These are phyloP conservation scores for Petrea volubilis DNA, from an alignment of 257 asterid genomes.

Conservation along the genomic window DNA sequence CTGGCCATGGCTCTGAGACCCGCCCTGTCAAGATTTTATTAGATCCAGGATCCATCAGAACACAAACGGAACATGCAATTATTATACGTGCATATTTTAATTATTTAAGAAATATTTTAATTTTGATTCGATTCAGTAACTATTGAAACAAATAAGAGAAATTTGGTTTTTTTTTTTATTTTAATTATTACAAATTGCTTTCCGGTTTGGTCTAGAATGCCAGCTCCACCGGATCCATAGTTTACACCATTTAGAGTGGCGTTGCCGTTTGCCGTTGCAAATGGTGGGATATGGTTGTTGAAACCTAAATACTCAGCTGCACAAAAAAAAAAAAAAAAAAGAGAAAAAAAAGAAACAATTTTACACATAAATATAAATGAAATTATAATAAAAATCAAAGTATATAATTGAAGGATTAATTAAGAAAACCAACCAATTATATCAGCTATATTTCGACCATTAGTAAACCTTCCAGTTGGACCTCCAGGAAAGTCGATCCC, in stretches of 20 bases:
- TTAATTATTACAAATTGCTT: slow-evolving; percentile 10
- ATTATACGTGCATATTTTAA: too few species aligned
- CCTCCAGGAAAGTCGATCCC: slow-evolving; percentile 57
- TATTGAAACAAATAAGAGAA: background rate
- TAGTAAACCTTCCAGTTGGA: slow-evolving; percentile 58
- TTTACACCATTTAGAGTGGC: background rate
- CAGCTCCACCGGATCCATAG: slow-evolving; percentile 24
- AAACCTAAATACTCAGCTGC: slow-evolving; percentile 24
- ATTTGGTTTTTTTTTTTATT: background rate
- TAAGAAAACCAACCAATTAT: slow-evolving; percentile 27
- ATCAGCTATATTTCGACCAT: slow-evolving; percentile 42
- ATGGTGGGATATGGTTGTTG: slow-evolving; percentile 11
- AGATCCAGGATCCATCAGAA: too few species aligned
- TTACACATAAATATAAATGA: background rate
- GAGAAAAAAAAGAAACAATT: background rate
- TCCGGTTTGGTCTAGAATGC: slow-evolving; percentile 13
- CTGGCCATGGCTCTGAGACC: too few species aligned
- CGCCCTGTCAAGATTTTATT: too few species aligned
- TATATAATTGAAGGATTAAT: background rate
- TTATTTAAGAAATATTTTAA: too few species aligned
- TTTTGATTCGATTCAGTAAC: too few species aligned
- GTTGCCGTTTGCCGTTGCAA: slow-evolving; percentile 11
- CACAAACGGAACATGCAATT: too few species aligned
- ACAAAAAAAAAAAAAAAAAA: background rate
- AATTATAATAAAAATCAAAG: background rate